Conservation (phyloP, 305 asterid genomes). For the Rubia occidens region DNA sequence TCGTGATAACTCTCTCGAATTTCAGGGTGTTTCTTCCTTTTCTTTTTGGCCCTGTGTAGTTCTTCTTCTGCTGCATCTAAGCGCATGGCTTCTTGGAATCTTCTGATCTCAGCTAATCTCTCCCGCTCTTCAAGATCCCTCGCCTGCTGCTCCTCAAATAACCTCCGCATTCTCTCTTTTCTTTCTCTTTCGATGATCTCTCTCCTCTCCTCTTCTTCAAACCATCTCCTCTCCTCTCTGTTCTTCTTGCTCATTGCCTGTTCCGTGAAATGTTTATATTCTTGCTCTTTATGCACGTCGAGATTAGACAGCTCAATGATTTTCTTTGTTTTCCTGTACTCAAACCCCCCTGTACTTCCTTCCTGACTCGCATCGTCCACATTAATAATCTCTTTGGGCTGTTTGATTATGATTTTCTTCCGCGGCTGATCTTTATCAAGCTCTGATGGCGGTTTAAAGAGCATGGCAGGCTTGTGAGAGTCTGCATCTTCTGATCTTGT, state of each 20-base stretch:
- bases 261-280: conserved; percentile 36
- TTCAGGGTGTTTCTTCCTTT: conserved; percentile 58
- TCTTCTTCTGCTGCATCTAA: conserved; percentile 94
- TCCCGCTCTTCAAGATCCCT: conserved; percentile 53
- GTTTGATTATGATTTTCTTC: conserved; percentile 67
- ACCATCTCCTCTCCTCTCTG: conserved; percentile 47
- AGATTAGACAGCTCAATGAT: conserved; percentile 60
- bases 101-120: conserved; percentile 50
- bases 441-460: conserved; percentile 74
- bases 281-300: conserved; percentile 42
- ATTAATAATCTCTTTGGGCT: conserved; percentile 60
- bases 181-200: conserved; percentile 42
- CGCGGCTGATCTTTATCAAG: conserved; percentile 62
- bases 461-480: conserved; percentile 55
- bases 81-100: conserved; percentile 62
- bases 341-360: conserved; percentile 68
- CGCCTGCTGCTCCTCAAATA: conserved; percentile 38
- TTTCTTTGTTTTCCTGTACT: conserved; percentile 70
- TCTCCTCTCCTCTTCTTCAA: conserved; percentile 53
- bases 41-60: conserved; percentile 54
- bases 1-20: conserved; percentile 56
- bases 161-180: conserved; percentile 53
- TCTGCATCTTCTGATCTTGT: conserved; percentile 61
- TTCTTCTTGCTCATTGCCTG: conserved; percentile 53
- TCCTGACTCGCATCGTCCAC: conserved; percentile 78